Percentiles rank a stretch among this genome's conserved stretches.
These are phyloP conservation scores for Gypsophila paniculata DNA, from an alignment of 179 eudicot species.

Conservation along the genomic window DNA sequence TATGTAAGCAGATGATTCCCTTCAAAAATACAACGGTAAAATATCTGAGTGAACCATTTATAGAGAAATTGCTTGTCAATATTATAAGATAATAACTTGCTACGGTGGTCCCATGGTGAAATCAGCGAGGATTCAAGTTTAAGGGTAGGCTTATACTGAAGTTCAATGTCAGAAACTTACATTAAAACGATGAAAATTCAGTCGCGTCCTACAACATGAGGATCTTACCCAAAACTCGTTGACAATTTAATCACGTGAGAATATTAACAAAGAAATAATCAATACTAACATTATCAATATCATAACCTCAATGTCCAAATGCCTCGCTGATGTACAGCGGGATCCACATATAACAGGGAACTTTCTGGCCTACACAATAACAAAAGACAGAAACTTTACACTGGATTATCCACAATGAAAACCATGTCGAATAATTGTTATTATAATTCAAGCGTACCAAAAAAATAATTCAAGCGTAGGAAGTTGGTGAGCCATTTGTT, in stretches of 20 bases:
- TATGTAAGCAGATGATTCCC: constrained; percentile 22
- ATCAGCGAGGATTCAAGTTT: background rate
- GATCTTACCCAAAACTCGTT: too few species aligned
- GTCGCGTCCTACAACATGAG: too few species aligned
- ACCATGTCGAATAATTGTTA: too few species aligned
- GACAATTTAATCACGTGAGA: background rate
- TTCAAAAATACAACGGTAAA: background rate
- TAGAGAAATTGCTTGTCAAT: too few species aligned
- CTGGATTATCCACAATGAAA: too few species aligned
- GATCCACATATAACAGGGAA: background rate
- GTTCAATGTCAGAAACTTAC: background rate
- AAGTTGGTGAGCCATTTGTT: too few species aligned
- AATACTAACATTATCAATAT: background rate
- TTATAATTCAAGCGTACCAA: too few species aligned
- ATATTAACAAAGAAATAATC: background rate
- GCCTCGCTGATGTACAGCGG: background rate
- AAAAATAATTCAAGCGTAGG: too few species aligned
- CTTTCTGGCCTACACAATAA: too few species aligned
- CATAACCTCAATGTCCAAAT: background rate
- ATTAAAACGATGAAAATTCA: background rate
- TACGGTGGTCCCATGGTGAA: background rate
- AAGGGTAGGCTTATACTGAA: background rate
- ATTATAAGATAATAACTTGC: background rate
- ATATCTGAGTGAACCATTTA: background rate
- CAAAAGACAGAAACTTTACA: too few species aligned